phyloP scores from a whole-genome alignment of 306 rosid genomes.

The Dalbergia cochinchinensis region DNA sequence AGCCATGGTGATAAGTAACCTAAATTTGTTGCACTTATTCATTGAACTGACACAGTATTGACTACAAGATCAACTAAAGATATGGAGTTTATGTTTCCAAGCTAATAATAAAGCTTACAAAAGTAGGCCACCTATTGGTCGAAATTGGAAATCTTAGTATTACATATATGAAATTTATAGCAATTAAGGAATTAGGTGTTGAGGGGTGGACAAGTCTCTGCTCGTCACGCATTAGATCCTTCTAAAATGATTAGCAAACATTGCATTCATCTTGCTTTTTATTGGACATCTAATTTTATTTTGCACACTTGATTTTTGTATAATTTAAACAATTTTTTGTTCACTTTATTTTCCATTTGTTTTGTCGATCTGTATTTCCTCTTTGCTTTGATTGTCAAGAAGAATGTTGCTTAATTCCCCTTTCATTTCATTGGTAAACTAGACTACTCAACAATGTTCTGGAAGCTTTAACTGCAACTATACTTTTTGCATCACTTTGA shows the following conservation, averaged over 20 bases:
- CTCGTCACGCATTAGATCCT: not conserved
- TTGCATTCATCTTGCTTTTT: not conserved
- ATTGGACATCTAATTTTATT: no score
- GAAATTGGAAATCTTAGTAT: not conserved
- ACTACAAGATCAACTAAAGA: not conserved
- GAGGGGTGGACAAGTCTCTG: not conserved
- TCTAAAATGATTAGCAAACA: conserved; percentile 8
- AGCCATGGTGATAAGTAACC: conserved; percentile 7
- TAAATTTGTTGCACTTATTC: conserved; percentile 10
- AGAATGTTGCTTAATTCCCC: conserved; percentile 6
- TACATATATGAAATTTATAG: not conserved
- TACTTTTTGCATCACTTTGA: conserved; percentile 33
- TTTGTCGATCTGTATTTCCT: conserved; percentile 8
- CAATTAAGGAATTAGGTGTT: not conserved
- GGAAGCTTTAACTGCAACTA: not conserved
- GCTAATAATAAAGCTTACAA: conserved; percentile 6
- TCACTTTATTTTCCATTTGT: not conserved
- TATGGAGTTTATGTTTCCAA: not conserved
- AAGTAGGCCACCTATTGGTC: not conserved
- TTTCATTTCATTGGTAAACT: conserved; percentile 18
- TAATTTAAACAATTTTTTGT: not conserved
- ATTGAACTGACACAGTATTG: not conserved
- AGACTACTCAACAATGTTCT: conserved; percentile 27
- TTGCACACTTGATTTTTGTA: conserved; percentile 3
- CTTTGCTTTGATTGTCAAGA: not conserved